Evolutionary conservation across 129 eudicot genomes (phyloP), one percentile per base, ranked within the genome.

Genomic region (Silybum marianum): DNA sequence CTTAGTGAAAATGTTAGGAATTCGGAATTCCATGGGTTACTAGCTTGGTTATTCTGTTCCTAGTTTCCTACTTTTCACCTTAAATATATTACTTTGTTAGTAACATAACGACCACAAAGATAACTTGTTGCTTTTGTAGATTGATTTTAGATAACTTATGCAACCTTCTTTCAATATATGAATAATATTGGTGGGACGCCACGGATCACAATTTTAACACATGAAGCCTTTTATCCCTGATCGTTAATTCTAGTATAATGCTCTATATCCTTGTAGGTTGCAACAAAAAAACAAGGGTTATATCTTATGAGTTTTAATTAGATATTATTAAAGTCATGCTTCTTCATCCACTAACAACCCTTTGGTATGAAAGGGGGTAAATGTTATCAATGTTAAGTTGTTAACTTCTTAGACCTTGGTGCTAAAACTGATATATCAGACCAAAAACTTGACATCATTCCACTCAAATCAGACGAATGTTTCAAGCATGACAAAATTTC

Each of bases 51-150:
- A 18, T 58, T 18, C 23, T 18, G 23, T 58, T 58, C 66, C 66
- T 58, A 58, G 66, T 58, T 58, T 58, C 66, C 66, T 58, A n/a
- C 23, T 58, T 58, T 58, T 58, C 66, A 58, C n/a, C 66, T 58
- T 18, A 19, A 58, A 58, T 2, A 58, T n/a, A n/a, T 58, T 58
- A 58, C 66, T 58, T 44, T 18, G 66, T 18, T 58, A 58, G 23
- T 58, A 58, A 58, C n/a, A 58, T 58, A 58, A 58, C 66, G 22
- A n/a, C 66, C 66, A 58, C 66, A 44, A 11, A 44, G 54, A 44
- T 44, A 44, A 44, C 16, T 44, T 44, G 54, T 44, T 44, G 54
- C 54, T 44, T 44, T 44, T 44, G 54, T 44, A 44, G 54, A 4
- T 44, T 44, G 13, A 58, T 18, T 18, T 6, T 5, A 58, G 23